phyloP scores from a whole-genome alignment of 768 basidiomycete species.

The Suillus paluster region DNA sequence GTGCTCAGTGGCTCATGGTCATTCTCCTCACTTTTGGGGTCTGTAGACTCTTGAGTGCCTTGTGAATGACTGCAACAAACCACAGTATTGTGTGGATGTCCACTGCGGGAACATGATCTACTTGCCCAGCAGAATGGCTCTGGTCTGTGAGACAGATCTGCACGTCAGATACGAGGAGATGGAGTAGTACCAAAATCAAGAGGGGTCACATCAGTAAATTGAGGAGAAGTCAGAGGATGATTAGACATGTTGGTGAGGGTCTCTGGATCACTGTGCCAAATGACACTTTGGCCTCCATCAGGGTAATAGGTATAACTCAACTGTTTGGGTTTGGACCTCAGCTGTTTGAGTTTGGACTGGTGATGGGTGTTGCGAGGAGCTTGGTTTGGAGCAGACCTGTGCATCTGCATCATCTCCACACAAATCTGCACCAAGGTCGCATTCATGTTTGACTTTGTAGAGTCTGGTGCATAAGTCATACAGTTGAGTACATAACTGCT shows the following conservation, averaged over 20 bases:
- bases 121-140: not conserved
- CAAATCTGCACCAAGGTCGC: conserved; percentile 21
- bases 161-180: not conserved
- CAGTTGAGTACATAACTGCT: conserved; percentile 24
- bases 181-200: not conserved
- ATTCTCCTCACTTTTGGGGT: not conserved
- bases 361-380: no score
- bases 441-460: conserved; percentile 8
- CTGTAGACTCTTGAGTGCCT: not conserved
- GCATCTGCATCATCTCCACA: conserved; percentile 17
- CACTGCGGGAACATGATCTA: not conserved
- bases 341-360: no score
- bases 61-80: not conserved
- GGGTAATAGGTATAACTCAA: no score
- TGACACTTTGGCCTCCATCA: no score
- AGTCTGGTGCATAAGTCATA: not conserved
- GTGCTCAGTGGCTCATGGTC: not conserved
- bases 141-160: no score
- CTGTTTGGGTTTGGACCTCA: no score
- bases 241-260: not conserved
- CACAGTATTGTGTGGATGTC: not conserved
- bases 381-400: no score
- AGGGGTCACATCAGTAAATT: not conserved
- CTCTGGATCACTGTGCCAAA: no score
- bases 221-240: not conserved